A percentile compares a stretch with the other conserved stretches of the same genome.
phyloP scores from a whole-genome alignment of 805 yeast genomes.

The Suhomyces sp. region DNA sequence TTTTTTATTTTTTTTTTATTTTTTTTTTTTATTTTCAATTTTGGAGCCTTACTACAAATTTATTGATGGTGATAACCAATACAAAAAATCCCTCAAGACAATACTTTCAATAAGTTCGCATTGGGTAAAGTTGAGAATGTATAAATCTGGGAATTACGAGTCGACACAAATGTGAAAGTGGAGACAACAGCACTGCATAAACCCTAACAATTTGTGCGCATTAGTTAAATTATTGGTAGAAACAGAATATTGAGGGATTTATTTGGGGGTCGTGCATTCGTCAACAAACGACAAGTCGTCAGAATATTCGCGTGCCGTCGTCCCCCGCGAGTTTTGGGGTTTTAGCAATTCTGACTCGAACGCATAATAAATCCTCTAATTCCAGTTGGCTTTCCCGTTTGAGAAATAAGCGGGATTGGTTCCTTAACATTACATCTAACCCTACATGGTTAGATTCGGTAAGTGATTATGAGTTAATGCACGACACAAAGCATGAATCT shows the following conservation, averaged over 20 bases:
- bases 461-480: not conserved
- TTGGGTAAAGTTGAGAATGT: not conserved
- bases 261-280: not conserved
- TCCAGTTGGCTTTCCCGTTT: not conserved
- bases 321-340: not conserved
- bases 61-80: constrained; percentile 6
- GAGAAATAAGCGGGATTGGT: not conserved
- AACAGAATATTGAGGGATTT: not conserved
- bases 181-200: not conserved
- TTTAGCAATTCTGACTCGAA: not conserved
- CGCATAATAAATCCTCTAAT: not conserved
- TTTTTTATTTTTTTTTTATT: not conserved
- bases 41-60: not conserved
- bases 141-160: constrained; percentile 1
- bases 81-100: constrained; percentile 7
- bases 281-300: not conserved
- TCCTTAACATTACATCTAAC: not conserved
- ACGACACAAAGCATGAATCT: not conserved
- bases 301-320: not conserved
- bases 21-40: not conserved
- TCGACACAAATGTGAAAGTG: not conserved
- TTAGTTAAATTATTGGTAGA: not conserved
- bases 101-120: not conserved
- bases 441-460: not conserved
- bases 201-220: not conserved